Base-by-base conservation (phyloP, 164 flowering plant species). In the Aristolochia californica region DNA sequence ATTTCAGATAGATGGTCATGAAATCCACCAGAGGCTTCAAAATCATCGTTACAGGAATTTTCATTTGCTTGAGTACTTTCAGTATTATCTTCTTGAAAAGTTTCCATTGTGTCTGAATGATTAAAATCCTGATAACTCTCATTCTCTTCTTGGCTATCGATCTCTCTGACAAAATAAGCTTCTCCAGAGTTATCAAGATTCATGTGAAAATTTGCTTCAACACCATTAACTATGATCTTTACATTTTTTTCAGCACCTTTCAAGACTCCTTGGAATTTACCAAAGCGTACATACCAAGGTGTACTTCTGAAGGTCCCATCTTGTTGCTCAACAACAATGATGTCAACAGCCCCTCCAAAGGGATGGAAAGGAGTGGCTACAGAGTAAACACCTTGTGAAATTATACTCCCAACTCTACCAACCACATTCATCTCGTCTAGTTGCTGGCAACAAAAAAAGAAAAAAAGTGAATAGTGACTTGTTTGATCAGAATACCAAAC, bases 261-360 rank as follows among this genome's bases (percentile, higher is more conserved):
- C n/a, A 93, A 73, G 55, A 93, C 99, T 66, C 99, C 99, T 67
- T 89, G 99, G 70, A 93, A 93, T 69, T 93, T 93, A 44, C 99
- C 99, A 64, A 93, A 93, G 55, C 91, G 73, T 40, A 93, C 96
- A 67, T 87, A 89, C 99, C 99, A 93, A 57, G 99, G 99, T 13
- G 97, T 89, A 72, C 85, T 85, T 26, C 93, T 70, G 62, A 80
- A 93, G 5, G 81, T 76, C 51, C 97, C 96, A 72, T 87, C 99
- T 55, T 81, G 84, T 66, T 87, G 95, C 68, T 89, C 83, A 45
- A 93, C 99, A 53, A 78, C 96, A 68, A 93, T 87, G 20, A 93
- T 73, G 67, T 93, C 99, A 38, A 93, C 91, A 5, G 99, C 99
- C 43, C 99, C 99, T 60, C 97, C 99, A 70, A 93, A 93, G 9